Conservation (phyloP, 225 moss, liverwort and hornwort genomes). For the Takakia lepidozioides region DNA sequence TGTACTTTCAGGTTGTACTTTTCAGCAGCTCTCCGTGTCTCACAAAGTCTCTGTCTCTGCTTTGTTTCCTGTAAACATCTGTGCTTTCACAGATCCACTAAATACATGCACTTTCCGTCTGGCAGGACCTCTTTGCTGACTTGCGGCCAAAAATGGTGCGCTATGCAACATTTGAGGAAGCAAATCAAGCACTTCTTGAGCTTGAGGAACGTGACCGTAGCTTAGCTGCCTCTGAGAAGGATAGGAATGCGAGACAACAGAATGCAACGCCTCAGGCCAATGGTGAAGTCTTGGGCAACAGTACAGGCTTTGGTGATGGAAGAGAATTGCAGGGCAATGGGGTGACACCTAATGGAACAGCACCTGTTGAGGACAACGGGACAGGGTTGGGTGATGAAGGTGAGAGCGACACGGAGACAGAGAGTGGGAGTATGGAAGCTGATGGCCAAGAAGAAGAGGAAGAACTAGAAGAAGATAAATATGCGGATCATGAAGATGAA, state of each 20-base stretch:
- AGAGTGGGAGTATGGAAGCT: slow-evolving; percentile 94
- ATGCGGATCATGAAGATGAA: slow-evolving; percentile 85
- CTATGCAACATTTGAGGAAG: slow-evolving; percentile 82
- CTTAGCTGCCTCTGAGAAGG: slow-evolving; percentile 56
- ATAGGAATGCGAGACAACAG: slow-evolving; percentile 39
- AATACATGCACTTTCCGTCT: too few relatives aligned
- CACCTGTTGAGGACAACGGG: slow-evolving; percentile 51
- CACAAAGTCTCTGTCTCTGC: too few relatives aligned
- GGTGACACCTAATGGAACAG: slow-evolving; percentile 38
- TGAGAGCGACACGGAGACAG: slow-evolving; percentile 91
- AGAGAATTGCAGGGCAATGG: slow-evolving; percentile 48
- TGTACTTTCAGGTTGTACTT: too few relatives aligned
- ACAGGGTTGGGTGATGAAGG: slow-evolving; percentile 63
- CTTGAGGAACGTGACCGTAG: slow-evolving; percentile 75
- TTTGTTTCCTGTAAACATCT: too few relatives aligned
- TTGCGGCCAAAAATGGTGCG: slow-evolving; percentile 96
- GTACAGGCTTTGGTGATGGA: slow-evolving; percentile 35
- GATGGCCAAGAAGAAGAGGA: slow-evolving; percentile 98
- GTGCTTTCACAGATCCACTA: too few relatives aligned
- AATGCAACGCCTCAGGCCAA: slow-evolving; percentile 27
- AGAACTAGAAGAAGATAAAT: slow-evolving; percentile 92
- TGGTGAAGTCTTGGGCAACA: slow-evolving; percentile 30
- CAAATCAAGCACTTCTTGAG: slow-evolving; percentile 84
- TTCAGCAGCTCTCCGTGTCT: too few relatives aligned
- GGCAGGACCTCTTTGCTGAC: slow-evolving; percentile 84